Conservation (phyloP, 768 basidiomycete species). For the Lentinula aciculospora region DNA sequence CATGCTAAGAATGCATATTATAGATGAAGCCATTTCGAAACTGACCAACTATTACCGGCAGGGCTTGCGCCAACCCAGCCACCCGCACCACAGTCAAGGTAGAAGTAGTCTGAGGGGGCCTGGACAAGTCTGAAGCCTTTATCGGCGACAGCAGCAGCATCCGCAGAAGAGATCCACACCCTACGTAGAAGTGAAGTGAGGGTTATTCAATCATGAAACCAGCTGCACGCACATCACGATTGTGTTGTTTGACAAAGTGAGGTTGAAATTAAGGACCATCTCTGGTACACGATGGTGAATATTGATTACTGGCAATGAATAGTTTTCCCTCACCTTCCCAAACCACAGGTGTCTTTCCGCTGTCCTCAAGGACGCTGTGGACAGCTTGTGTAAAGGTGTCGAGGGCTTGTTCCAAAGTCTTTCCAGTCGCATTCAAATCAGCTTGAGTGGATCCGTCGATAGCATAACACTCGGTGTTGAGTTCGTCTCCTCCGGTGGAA, state of each 20-base stretch:
- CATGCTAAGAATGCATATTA: not conserved
- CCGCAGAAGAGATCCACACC: conserved; percentile 67
- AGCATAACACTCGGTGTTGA: conserved; percentile 63
- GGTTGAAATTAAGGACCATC: conserved; percentile 54
- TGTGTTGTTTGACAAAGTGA: conserved; percentile 43
- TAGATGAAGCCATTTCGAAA: not conserved
- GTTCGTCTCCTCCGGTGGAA: conserved; percentile 78
- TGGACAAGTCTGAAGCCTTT: conserved; percentile 63
- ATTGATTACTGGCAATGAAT: not conserved
- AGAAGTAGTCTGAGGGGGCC: conserved; percentile 71
- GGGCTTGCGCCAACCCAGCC: conserved; percentile 51
- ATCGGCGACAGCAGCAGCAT: conserved; percentile 53
- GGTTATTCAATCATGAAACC: not conserved
- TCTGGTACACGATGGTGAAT: conserved; percentile 30
- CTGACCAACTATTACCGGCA: conserved; percentile 51
- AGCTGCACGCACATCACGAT: conserved; percentile 45
- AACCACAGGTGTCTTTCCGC: conserved; percentile 74
- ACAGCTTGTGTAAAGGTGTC: conserved; percentile 54
- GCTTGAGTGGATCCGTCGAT: conserved; percentile 56
- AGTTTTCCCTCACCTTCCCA: conserved; percentile 57
- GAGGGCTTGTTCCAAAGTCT: conserved; percentile 61
- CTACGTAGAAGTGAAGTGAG: conserved; percentile 21
- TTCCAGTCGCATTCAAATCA: conserved; percentile 40
- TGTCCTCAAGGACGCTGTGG: conserved; percentile 45
- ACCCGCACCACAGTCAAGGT: conserved; percentile 70